phyloP scores from a whole-genome alignment of 2,329 filamentous ascomycete species.

The Aspergillus niger region DNA sequence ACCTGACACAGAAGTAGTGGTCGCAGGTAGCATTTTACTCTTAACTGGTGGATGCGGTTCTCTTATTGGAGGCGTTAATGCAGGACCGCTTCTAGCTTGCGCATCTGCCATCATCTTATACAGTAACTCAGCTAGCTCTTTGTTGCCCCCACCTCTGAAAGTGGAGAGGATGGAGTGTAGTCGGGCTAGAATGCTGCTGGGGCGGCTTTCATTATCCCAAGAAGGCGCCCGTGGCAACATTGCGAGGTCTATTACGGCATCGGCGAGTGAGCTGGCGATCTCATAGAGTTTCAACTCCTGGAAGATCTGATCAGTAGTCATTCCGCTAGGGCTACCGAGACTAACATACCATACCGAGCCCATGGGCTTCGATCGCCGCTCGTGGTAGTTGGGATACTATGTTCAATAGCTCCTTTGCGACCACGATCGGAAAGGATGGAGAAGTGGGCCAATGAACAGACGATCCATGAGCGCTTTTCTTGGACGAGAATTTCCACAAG shows the following conservation, averaged over 20 bases:
- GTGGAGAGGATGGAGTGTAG: slow-evolving; percentile 27
- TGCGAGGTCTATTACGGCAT: slow-evolving; percentile 25
- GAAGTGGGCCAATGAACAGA: slow-evolving; percentile 18
- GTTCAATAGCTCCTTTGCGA: slow-evolving; percentile 51
- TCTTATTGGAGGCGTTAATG: slow-evolving; percentile 5
- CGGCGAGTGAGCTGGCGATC: slow-evolving; percentile 29
- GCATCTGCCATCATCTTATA: slow-evolving; percentile 28
- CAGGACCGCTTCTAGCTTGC: slow-evolving; percentile 12
- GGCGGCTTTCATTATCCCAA: slow-evolving; percentile 25
- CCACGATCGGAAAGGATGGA: slow-evolving; percentile 40
- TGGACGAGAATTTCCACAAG: slow-evolving; percentile 48
- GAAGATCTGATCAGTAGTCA: not conserved
- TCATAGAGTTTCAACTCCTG: slow-evolving; percentile 34
- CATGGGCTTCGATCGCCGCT: slow-evolving; percentile 53
- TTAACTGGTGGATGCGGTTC: not conserved
- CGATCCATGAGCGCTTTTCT: slow-evolving; percentile 25
- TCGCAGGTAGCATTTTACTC: not conserved
- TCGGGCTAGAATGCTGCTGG: slow-evolving; percentile 23
- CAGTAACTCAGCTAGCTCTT: slow-evolving; percentile 24
- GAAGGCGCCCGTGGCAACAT: slow-evolving; percentile 12
- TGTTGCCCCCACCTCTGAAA: slow-evolving; percentile 25
- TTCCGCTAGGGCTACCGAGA: not conserved
- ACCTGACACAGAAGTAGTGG: not conserved
- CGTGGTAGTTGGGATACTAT: slow-evolving; percentile 49
- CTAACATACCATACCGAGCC: slow-evolving; percentile 43